A percentile compares a stretch with the other conserved stretches of the same genome.
These are phyloP conservation scores for Saccharomyces kudriavzevii DNA, from an alignment of 805 yeast species.

Conservation along the genomic window DNA sequence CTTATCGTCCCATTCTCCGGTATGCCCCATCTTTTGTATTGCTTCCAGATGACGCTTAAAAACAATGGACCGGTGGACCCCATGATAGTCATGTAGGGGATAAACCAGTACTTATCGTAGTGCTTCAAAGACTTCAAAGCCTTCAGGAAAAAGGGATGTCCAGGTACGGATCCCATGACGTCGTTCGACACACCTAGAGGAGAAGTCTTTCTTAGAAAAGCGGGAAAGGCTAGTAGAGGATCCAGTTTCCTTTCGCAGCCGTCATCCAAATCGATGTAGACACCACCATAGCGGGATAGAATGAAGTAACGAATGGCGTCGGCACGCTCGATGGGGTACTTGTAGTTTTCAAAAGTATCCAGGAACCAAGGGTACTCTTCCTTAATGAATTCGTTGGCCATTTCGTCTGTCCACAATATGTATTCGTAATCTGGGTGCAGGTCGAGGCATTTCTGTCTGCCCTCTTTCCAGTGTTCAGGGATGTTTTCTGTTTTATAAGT, in stretches of 20 bases:
- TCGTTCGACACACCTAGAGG: slow-evolving; percentile 91
- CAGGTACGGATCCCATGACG: slow-evolving; percentile 81
- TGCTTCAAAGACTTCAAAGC: slow-evolving; percentile 53
- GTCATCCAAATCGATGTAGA: slow-evolving; percentile 82
- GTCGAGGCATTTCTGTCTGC: slow-evolving; percentile 67
- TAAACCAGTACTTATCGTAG: slow-evolving; percentile 66
- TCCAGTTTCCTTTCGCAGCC: slow-evolving; percentile 73
- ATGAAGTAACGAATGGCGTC: slow-evolving; percentile 86
- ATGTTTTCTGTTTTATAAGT: slow-evolving; percentile 72
- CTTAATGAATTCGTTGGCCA: slow-evolving; percentile 70
- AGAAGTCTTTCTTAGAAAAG: slow-evolving; percentile 73
- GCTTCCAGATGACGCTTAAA: slow-evolving; percentile 76
- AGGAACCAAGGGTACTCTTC: slow-evolving; percentile 81
- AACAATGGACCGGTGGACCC: slow-evolving; percentile 87
- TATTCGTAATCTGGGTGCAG: slow-evolving; percentile 82
- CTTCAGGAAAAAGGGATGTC: slow-evolving; percentile 73
- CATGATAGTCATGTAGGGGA: slow-evolving; percentile 88
- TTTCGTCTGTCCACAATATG: slow-evolving; percentile 81
- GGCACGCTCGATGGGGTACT: slow-evolving; percentile 78
- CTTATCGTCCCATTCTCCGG: slow-evolving; percentile 55
- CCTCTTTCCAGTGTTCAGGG: slow-evolving; percentile 72
- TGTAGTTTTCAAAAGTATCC: slow-evolving; percentile 64
- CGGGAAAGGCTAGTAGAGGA: slow-evolving; percentile 70
- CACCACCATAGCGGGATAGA: slow-evolving; percentile 74
- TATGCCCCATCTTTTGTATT: slow-evolving; percentile 69